phyloP scores from a whole-genome alignment of 2,329 filamentous ascomycete species.

The Botrytis fragariae region DNA sequence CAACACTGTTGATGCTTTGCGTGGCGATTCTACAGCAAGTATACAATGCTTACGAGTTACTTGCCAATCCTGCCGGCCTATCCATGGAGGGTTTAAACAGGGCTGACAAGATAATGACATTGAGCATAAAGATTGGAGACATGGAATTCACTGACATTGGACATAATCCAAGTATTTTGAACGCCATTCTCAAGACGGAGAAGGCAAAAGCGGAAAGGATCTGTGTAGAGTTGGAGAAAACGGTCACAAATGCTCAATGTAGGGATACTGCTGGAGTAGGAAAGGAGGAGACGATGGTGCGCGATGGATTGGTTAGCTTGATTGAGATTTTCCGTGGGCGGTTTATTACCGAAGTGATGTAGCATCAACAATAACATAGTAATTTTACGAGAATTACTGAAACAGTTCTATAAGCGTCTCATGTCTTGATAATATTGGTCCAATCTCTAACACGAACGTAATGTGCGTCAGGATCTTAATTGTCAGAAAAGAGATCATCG shows the following conservation, averaged over 20 bases:
- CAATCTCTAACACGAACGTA: not conserved
- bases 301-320: not conserved
- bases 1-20: constrained; percentile 2
- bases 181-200: not conserved
- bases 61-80: not conserved
- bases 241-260: not conserved
- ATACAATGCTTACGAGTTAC: constrained; percentile 3
- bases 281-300: not conserved
- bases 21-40: not conserved
- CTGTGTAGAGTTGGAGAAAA: not conserved
- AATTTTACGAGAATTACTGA: not conserved
- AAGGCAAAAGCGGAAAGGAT: not conserved
- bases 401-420: not conserved
- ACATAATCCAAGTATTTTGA: not conserved
- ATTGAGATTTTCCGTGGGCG: not conserved
- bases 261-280: not conserved
- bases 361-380: not conserved
- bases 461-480: not conserved
- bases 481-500: not conserved
- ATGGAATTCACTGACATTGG: constrained; percentile 2
- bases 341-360: not conserved
- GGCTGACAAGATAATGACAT: not conserved
- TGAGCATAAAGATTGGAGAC: not conserved
- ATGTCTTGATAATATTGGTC: not conserved
- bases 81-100: not conserved